These are phyloP conservation scores for Cystobasidiaceae sp. DNA, from an alignment of 1,284 basidiomycete genomes.

Conservation along the genomic window DNA sequence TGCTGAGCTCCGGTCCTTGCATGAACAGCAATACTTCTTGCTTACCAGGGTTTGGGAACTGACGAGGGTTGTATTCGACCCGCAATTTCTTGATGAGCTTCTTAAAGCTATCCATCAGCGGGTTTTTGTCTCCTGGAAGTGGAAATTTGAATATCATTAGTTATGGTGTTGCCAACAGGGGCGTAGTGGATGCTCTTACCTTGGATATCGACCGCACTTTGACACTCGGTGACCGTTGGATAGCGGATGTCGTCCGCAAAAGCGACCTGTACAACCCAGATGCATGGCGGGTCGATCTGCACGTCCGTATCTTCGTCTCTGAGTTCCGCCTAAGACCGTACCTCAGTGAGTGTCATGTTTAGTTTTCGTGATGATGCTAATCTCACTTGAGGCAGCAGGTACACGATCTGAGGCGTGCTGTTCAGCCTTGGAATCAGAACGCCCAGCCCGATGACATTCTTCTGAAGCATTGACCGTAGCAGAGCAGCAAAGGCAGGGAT, in stretches of 20 bases:
- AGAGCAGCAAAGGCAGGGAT: conserved; percentile 86
- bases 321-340: conserved; percentile 68
- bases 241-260: conserved; percentile 87
- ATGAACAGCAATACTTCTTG: conserved; percentile 20
- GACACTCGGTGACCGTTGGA: conserved; percentile 1
- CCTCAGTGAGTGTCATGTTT: too few relatives aligned
- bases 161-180: too few relatives aligned
- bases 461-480: conserved; percentile 72
- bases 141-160: too few relatives aligned
- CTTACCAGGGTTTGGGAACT: conserved; percentile 85
- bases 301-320: conserved; percentile 63
- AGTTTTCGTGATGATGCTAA: too few relatives aligned
- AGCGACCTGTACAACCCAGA: conserved; percentile 84
- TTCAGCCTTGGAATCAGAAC: conserved; percentile 67
- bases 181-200: too few relatives aligned
- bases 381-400: conserved; percentile 75
- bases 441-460: conserved; percentile 74
- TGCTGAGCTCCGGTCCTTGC: not conserved
- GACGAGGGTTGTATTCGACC: conserved; percentile 75
- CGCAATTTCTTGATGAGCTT: conserved; percentile 72
- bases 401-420: conserved; percentile 71
- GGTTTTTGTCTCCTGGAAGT: conserved; percentile 11
- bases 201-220: conserved; percentile 10
- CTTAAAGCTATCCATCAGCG: conserved; percentile 66
- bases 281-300: conserved; percentile 76